phyloP scores from a whole-genome alignment of 2,329 filamentous ascomycete species.

The Penicillium sp. region DNA sequence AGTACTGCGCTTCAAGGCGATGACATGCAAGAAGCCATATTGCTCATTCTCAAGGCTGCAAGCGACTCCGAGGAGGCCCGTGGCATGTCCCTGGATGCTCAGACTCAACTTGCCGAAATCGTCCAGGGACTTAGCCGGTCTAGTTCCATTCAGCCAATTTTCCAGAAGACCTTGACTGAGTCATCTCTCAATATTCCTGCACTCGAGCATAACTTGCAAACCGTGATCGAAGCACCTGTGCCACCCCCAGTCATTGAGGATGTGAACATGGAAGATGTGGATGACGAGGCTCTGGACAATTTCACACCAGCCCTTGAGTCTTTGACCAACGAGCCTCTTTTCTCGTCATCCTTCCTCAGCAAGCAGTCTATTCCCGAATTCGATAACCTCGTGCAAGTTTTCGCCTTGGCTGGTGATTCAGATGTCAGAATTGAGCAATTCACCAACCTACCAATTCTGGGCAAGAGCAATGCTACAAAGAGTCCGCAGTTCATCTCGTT shows the following conservation, averaged over 20 bases:
- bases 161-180: conserved; percentile 67
- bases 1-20: conserved; percentile 34
- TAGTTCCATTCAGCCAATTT: conserved; percentile 61
- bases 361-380: conserved; percentile 38
- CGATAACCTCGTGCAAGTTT: conserved; percentile 41
- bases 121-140: conserved; percentile 68
- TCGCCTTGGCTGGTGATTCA: conserved; percentile 37
- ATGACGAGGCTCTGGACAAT: conserved; percentile 30
- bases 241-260: conserved; percentile 55
- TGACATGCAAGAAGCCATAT: conserved; percentile 35
- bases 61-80: conserved; percentile 51
- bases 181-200: conserved; percentile 72
- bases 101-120: conserved; percentile 65
- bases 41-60: conserved; percentile 37
- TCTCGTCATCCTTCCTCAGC: conserved; percentile 42
- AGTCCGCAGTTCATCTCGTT: conserved; percentile 73
- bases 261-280: conserved; percentile 52
- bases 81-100: conserved; percentile 48
- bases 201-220: conserved; percentile 73
- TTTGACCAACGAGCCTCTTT: conserved; percentile 31
- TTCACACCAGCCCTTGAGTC: conserved; percentile 39
- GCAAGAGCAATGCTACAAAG: conserved; percentile 51
- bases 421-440: conserved; percentile 38
- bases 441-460: conserved; percentile 41
- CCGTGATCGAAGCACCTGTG: conserved; percentile 63